These are phyloP conservation scores for Solanum verrucosum DNA, from an alignment of 257 asterid species.

Conservation along the genomic window DNA sequence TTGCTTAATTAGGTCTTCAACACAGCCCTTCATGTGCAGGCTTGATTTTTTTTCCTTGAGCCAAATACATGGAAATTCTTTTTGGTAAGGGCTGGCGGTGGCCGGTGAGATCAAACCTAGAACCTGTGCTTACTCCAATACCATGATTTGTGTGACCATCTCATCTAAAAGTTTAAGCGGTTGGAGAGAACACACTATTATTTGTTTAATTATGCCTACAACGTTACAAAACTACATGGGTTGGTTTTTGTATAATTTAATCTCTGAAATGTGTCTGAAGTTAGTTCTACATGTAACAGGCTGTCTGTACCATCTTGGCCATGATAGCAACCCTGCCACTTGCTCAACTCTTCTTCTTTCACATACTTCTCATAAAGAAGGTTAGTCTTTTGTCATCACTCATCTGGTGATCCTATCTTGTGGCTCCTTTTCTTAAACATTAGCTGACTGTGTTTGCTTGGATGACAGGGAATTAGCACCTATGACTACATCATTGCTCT, in stretches of 20 bases:
- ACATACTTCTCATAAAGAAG: constrained; percentile 91
- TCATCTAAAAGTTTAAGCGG: not conserved
- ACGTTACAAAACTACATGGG: not conserved
- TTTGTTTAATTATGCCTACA: not conserved
- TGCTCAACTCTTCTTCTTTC: constrained; percentile 97
- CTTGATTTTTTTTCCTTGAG: not conserved
- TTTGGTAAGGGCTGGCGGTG: not conserved
- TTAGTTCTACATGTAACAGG: constrained; percentile 27
- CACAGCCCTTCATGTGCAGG: not conserved
- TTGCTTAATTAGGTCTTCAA: not conserved
- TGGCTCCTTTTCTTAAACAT: not conserved
- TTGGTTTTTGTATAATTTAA: not conserved
- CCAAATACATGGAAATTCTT: not conserved
- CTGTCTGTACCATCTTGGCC: constrained; percentile 89
- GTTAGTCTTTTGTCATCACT: constrained; percentile 16
- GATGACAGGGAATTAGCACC: constrained; percentile 85
- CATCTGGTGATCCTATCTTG: not conserved
- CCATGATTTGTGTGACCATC: not conserved
- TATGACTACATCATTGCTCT: constrained; percentile 94
- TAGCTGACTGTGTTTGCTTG: constrained; percentile 1
- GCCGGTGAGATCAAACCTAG: not conserved
- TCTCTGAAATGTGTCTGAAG: not conserved
- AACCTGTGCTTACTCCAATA: not conserved
- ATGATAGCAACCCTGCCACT: constrained; percentile 96
- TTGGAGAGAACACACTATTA: not conserved